phyloP scores from a whole-genome alignment of 1,284 basidiomycete genomes.

The Austroboletus rostrupii region DNA sequence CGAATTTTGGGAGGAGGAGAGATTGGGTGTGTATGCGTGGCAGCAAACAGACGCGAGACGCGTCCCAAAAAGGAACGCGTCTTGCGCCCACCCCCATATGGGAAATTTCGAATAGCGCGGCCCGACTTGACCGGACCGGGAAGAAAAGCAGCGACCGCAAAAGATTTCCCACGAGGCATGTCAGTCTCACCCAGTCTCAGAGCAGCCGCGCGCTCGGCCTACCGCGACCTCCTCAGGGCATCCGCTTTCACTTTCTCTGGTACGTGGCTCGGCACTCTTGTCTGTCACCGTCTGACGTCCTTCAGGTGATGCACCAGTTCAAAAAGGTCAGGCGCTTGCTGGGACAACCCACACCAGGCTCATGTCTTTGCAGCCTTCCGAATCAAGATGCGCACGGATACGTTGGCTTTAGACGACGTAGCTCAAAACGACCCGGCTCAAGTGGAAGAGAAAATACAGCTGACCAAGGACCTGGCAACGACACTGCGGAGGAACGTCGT shows the following conservation, averaged over 20 bases:
- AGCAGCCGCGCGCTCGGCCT: constrained; percentile 64
- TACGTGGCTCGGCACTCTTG: constrained; percentile 18
- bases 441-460: constrained; percentile 51
- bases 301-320: constrained; percentile 52
- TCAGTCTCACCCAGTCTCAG: constrained; percentile 42
- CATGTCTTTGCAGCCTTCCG: constrained; percentile 53
- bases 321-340: constrained; percentile 40
- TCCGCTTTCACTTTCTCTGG: constrained; percentile 64
- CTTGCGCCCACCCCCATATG: constrained; percentile 34
- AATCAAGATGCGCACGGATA: constrained; percentile 53
- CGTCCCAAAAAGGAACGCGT: constrained; percentile 42
- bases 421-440: constrained; percentile 40
- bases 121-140: constrained; percentile 18
- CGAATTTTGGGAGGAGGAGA: constrained; percentile 27
- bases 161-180: constrained; percentile 29
- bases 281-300: not conserved
- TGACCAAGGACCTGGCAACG: constrained; percentile 62
- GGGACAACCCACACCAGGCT: constrained; percentile 7
- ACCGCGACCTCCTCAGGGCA: constrained; percentile 64
- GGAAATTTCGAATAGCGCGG: constrained; percentile 27
- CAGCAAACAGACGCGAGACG: constrained; percentile 27
- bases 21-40: constrained; percentile 34
- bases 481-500: constrained; percentile 70
- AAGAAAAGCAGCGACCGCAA: not conserved
- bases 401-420: constrained; percentile 40